phyloP scores from a whole-genome alignment of 352 stramenopile genomes.

The Phytophthora ramorum region DNA sequence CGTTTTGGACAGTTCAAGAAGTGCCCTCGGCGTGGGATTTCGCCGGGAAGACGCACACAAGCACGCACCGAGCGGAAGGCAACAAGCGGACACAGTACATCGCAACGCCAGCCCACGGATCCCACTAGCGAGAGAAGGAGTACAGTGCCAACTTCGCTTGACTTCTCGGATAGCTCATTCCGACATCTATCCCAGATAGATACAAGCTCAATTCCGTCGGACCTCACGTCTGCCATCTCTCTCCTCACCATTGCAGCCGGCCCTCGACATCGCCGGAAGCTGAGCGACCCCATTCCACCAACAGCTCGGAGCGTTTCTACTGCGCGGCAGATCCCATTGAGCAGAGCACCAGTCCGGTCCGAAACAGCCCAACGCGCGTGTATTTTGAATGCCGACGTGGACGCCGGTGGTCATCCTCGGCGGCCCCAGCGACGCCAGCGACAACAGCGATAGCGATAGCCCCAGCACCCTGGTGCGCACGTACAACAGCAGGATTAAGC shows the following conservation, averaged over 20 bases:
- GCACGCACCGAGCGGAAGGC: conserved; percentile 17
- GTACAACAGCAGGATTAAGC: conserved; percentile 8
- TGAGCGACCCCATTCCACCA: neutral
- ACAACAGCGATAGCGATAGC: neutral
- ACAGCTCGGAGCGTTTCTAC: conserved; percentile 13
- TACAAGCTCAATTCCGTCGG: conserved; percentile 14
- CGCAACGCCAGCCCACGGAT: conserved; percentile 18
- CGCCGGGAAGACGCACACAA: conserved; percentile 17
- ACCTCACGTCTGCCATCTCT: neutral
- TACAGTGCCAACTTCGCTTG: conserved; percentile 19
- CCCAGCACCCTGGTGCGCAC: neutral
- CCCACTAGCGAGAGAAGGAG: conserved; percentile 27
- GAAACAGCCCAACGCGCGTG: neutral
- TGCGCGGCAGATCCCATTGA: neutral
- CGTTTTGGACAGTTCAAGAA: conserved; percentile 4
- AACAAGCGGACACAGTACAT: conserved; percentile 31
- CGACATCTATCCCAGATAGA: conserved; percentile 35
- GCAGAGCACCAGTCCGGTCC: neutral
- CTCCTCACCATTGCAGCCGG: neutral
- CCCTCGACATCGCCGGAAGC: conserved; percentile 3
- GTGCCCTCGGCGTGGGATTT: conserved; percentile 20
- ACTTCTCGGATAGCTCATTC: conserved; percentile 29
- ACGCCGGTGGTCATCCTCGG: neutral
- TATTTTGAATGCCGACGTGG: conserved; percentile 18
- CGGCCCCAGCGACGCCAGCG: neutral